Evolutionary conservation across 2,329 filamentous ascomycete species (phyloP), one percentile per base, ranked within the genome.

Genomic region (Ceratocystis colombiana): DNA sequence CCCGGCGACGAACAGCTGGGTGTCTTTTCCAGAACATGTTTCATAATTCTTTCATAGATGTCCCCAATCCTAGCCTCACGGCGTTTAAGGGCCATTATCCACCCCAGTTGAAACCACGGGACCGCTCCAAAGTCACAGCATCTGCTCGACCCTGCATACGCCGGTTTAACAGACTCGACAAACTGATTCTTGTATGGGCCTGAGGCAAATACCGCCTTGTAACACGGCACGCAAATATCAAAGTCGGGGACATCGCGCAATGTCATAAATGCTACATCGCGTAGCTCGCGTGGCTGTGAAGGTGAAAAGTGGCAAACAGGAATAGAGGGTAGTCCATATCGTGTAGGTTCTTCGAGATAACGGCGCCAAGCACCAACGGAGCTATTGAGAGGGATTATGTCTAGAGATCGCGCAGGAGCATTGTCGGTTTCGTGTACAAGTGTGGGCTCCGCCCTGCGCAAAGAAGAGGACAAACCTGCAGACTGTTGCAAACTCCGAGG

Each of bases 61-160:
- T 12, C 83, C 82, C 50, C 94, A 76, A 69, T 90, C 20, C 25
- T 85, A 2, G 81, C 79, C 20, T 83, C 79, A 12, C 84, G 77
- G 70, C 89, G 84, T 74, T 91, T 90, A 64, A 88, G 77, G 1
- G 86, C 92, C 69, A 96, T 80, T 2, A 92, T 80, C 84, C 88
- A 96, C 0, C 91, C 91, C 48, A 96, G 84, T 33, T 89, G 85
- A 71, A 90, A 87, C 90, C 91, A 96, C 0, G 87, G 84, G 0
- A 80, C 81, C 12, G 84, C 81, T 37, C 89, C 89, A 74, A 96
- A 90, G 69, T 91, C 87, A 76, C 93, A 97, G 59, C 82, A 79
- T 6, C 89, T 80, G 3, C 28, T 61, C 28, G 61, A 30, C 1
- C 53, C 22, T 25, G 64, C 28, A 30, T 33, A 64, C 20, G 28